These are phyloP conservation scores for Xylariaceae sp. DNA, from an alignment of 2,329 filamentous ascomycete genomes.

Conservation along the genomic window DNA sequence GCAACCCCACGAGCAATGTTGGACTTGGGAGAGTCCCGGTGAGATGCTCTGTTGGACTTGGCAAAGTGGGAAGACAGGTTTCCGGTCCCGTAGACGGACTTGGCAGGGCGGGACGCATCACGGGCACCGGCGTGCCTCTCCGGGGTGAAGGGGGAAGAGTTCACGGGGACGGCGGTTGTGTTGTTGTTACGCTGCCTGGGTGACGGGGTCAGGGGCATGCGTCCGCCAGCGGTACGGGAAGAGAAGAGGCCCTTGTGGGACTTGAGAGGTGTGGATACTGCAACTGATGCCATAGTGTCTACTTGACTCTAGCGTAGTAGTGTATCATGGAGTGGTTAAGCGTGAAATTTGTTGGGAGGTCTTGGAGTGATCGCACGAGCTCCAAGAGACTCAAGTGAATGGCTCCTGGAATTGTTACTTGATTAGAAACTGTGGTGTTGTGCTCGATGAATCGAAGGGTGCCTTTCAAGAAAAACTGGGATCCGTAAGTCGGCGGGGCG, in stretches of 20 bases:
- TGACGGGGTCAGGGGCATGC: conserved; percentile 91
- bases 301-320: conserved; percentile 35
- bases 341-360: conserved; percentile 27
- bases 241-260: conserved; percentile 92
- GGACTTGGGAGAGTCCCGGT: conserved; percentile 90
- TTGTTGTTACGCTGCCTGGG: conserved; percentile 59
- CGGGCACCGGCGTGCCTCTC: conserved; percentile 46
- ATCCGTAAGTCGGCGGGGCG: conserved; percentile 41
- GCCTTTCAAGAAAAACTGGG: conserved; percentile 38
- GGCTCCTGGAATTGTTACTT: conserved; percentile 47
- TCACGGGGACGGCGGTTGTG: conserved; percentile 45
- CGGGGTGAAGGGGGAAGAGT: conserved; percentile 75
- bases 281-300: conserved; percentile 69
- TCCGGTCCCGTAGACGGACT: conserved; percentile 70
- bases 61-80: conserved; percentile 78
- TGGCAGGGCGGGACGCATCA: conserved; percentile 49
- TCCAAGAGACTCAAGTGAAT: conserved; percentile 59
- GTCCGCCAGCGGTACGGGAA: conserved; percentile 86
- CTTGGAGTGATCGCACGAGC: conserved; percentile 45
- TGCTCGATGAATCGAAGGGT: conserved; percentile 46
- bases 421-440: conserved; percentile 42
- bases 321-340: conserved; percentile 25
- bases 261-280: conserved; percentile 88
- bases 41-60: conserved; percentile 63
- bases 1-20: conserved; percentile 77